Evolutionary conservation across 345 rosid genomes (phyloP), one percentile per base, ranked within the genome.

Genomic region (Odontarrhena argentea): DNA sequence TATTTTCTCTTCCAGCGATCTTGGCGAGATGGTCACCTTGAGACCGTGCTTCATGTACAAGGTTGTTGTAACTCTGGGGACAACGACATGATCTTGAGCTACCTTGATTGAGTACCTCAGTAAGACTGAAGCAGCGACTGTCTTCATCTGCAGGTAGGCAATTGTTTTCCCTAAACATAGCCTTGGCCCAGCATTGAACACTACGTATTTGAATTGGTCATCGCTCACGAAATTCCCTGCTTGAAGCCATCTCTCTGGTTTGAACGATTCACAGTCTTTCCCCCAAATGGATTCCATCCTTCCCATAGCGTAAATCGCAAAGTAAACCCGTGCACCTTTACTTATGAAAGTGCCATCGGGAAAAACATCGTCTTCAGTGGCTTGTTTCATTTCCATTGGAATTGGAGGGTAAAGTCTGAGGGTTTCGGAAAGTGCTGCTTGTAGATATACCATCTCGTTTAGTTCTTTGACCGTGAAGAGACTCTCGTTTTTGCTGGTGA

Each of bases 251-350:
- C 96, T 80, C 74, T 79, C 87, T 2, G 91, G 96, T 64, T 74
- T 82, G 48, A 84, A 88, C 2, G 64, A 76, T 5, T 68, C 56
- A 50, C 75, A 79, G 58, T 83, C 85, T 22, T 52, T 37, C 1
- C 96, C 92, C 91, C 96, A 86, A 0, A 86, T 45, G 0, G 48
- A 52, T 12, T 80, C 82, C 84, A 83, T 82, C 60, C 91, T 74
- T 36, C 89, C 91, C 96, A 84, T 88, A 6, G 89, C 85, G 24
- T 83, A 88, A 7, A 83, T 78, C 46, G 85, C 81, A 54, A 86
- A 88, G 1, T 82, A 81, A 1, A 83, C 81, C 8, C 83, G 55
- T 38, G 77, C 74, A 1, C 87, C 96, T 71, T 77, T 80, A 7
- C 45, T 5, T 6, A 88, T 73, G 35, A 49, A 77, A 0, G 86